Percentiles rank a stretch among this genome's conserved stretches.
Evolutionary conservation across 768 basidiomycete species (phyloP).

Genomic region (Galerina marginata): DNA sequence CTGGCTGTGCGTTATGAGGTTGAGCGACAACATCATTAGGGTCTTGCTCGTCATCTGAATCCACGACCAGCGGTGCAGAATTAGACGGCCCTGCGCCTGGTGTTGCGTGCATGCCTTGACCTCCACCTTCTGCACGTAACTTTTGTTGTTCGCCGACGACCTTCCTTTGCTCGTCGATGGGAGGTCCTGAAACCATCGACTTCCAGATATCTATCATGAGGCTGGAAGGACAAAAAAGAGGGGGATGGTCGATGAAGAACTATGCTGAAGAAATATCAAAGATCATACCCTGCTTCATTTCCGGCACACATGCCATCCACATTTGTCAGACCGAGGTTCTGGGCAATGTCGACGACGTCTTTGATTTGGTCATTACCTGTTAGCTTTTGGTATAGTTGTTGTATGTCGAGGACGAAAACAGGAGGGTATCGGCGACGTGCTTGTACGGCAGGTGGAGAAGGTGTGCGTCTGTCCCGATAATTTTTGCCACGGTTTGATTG

Average conservation of each 20-base stretch:
- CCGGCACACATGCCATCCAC: constrained; percentile 51
- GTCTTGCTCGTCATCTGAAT: constrained; percentile 37
- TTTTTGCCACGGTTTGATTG: not conserved
- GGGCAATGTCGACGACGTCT: constrained; percentile 36
- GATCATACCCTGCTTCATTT: constrained; percentile 54
- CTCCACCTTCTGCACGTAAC: no score
- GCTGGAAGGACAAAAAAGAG: constrained; percentile 27
- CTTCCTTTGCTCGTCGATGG: constrained; percentile 51
- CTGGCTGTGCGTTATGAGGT: not conserved
- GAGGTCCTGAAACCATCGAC: constrained; percentile 48
- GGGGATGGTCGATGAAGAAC: not conserved
- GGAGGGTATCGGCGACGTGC: constrained; percentile 24
- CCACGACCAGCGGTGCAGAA: constrained; percentile 13
- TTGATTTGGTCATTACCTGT: constrained; percentile 37
- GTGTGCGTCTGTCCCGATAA: not conserved
- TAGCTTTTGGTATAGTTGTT: constrained; percentile 41
- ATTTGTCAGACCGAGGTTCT: constrained; percentile 35
- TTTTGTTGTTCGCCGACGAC: not conserved
- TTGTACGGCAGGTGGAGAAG: not conserved
- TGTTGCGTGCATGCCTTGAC: not conserved
- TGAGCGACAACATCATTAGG: constrained; percentile 34
- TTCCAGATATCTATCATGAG: constrained; percentile 49
- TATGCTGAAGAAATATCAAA: not conserved
- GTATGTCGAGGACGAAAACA: constrained; percentile 47
- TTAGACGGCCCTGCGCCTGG: not conserved